phyloP scores from a whole-genome alignment of 1,139 yeast species.

The Candida pseudocylindracea region DNA sequence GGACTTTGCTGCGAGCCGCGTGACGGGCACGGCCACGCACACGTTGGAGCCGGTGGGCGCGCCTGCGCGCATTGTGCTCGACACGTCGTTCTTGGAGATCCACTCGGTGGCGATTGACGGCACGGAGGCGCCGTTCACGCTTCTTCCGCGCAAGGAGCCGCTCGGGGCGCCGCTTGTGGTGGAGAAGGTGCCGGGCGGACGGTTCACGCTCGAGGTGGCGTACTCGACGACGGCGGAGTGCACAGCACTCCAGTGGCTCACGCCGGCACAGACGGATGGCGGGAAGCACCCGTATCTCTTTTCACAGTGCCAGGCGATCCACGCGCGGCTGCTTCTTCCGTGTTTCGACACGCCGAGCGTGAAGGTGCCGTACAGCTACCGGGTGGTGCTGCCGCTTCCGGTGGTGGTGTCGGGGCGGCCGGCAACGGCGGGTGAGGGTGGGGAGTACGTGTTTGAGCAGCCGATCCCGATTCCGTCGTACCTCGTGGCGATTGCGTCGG shows the following conservation, averaged over 20 bases:
- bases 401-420: conserved; percentile 53
- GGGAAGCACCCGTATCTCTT: conserved; percentile 52
- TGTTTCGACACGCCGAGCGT: conserved; percentile 83
- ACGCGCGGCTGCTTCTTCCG: conserved; percentile 74
- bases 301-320: conserved; percentile 84
- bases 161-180: conserved; percentile 44
- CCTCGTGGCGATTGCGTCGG: conserved; percentile 68
- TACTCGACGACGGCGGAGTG: conserved; percentile 54
- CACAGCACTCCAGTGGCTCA: conserved; percentile 75
- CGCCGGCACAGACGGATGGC: conserved; percentile 62
- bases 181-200: conserved; percentile 3
- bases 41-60: conserved; percentile 10
- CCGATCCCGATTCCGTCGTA: conserved; percentile 75
- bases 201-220: conserved; percentile 16
- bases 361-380: conserved; percentile 40
- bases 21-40: conserved; percentile 35
- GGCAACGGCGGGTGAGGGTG: conserved; percentile 7
- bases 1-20: conserved; percentile 25
- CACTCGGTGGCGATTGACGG: conserved; percentile 23
- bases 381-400: conserved; percentile 39
- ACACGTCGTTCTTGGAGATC: conserved; percentile 43
- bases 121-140: conserved; percentile 8
- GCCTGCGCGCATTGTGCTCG: conserved; percentile 24
- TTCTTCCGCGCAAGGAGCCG: conserved; percentile 23
- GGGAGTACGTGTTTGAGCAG: conserved; percentile 33